Evolutionary conservation across 1,139 yeast genomes (phyloP), one percentile per base, ranked within the genome.

Genomic region (Suhomyces anneliseae): DNA sequence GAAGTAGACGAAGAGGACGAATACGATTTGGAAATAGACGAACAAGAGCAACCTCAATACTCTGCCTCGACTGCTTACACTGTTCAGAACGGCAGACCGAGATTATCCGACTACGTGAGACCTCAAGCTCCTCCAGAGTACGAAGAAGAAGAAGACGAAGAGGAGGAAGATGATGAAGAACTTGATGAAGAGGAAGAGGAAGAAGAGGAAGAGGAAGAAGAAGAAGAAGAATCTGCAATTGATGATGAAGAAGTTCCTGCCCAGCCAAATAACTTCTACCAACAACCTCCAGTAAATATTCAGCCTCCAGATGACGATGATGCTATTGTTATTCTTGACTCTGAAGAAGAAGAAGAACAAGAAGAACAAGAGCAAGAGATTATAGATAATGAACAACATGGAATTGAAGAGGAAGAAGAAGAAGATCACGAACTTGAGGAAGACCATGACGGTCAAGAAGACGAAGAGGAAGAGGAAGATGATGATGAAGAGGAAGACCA

Each of bases 11-110:
- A 19, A 27, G 43, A 39, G 15, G 38, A 32, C 12, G 40, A 44
- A 35, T 33, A 15, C 24, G 24, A 19, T 19, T 19, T 19, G 24
- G 24, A 19, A 19, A 19, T 19, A 2, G 10, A 26, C 11, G 14
- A 39, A 33, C 9, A 24, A 10, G 12, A 27, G 3, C 34, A 29
- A 9, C 14, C 10, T 14, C 38, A 40, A 34, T 8, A 12, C 8
- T 33, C 24, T 6, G 3, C 24, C 6, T 19, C 24, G 24, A 6
- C 4, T 6, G 24, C 24, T 8, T 46, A 43, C n/a, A 44, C 39
- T 9, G 19, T 50, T 6, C 52, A 47, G n/a, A 43, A 50, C 33
- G 52, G 54, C 3, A 45, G 54, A 26, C 52, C 54, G 2, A 43
- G 54, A 39, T 40, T 48, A 11, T 39, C 48, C 10, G 42, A 14